Percentiles rank a stretch among this genome's conserved stretches.
phyloP scores from a whole-genome alignment of 208 protist genomes.

The Trypanosomatidae sp. region DNA sequence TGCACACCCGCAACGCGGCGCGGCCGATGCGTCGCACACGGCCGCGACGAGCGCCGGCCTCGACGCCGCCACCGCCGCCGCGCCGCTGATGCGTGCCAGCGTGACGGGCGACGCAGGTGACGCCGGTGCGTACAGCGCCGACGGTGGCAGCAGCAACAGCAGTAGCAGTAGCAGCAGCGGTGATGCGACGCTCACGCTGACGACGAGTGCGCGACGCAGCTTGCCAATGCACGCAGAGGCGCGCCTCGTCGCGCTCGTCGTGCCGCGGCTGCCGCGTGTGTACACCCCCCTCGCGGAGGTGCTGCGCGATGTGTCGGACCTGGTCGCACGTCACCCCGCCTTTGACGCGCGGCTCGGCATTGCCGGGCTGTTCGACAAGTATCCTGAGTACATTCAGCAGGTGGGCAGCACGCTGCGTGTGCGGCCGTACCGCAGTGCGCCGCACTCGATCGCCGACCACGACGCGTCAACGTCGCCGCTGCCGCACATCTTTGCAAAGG shows the following conservation, averaged over 20 bases:
- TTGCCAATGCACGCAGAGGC: constrained; percentile 70
- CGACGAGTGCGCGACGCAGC: constrained; percentile 7
- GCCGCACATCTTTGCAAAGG: constrained; percentile 33
- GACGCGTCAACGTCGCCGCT: constrained; percentile 33
- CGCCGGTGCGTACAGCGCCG: background rate
- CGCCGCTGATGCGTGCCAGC: too few species aligned
- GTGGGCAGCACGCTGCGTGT: constrained; percentile 49
- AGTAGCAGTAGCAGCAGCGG: too few species aligned
- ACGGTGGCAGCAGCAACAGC: background rate
- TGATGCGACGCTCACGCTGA: too few species aligned
- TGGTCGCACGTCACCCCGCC: constrained; percentile 61
- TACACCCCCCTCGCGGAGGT: constrained; percentile 57
- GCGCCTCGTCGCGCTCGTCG: constrained; percentile 45
- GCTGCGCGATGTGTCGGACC: constrained; percentile 59
- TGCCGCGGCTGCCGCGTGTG: constrained; percentile 38
- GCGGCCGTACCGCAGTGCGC: constrained; percentile 54
- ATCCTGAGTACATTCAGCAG: constrained; percentile 82
- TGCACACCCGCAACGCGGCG: constrained; percentile 47
- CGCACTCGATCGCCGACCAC: constrained; percentile 51
- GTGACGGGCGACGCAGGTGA: too few species aligned
- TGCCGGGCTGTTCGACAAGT: constrained; percentile 69
- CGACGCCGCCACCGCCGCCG: background rate
- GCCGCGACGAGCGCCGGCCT: too few species aligned
- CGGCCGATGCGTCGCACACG: constrained; percentile 31
- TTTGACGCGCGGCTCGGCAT: constrained; percentile 72